Percentiles rank a stretch among this genome's conserved stretches.
Conservation (phyloP, 1,139 yeast genomes). For the Blastobotrys arbuscula region DNA sequence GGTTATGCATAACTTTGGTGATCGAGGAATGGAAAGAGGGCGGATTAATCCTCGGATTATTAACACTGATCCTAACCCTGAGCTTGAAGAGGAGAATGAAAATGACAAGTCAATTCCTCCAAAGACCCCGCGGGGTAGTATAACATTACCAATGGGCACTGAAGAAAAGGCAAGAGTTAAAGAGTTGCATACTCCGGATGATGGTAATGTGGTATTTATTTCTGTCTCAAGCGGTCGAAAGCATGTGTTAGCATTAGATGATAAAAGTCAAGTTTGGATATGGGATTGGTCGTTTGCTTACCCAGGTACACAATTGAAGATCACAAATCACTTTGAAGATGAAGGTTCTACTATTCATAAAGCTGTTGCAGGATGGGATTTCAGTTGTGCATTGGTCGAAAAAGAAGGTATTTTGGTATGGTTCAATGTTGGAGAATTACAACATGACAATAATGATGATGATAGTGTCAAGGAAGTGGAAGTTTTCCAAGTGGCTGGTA, state of each 20-base stretch:
- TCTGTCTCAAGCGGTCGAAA: conserved; percentile 60
- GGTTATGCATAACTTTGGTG: conserved; percentile 12
- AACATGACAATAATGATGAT: conserved; percentile 10
- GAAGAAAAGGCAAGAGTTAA: conserved; percentile 12
- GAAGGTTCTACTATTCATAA: conserved; percentile 28
- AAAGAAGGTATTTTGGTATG: conserved; percentile 57
- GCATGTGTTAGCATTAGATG: conserved; percentile 60
- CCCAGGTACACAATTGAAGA: conserved; percentile 42
- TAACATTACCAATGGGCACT: conserved; percentile 12
- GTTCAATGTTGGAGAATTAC: conserved; percentile 40
- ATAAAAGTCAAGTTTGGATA: conserved; percentile 46
- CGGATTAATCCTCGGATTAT: conserved; percentile 3
- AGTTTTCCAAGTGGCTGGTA: conserved; percentile 29
- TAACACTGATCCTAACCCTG: background rate
- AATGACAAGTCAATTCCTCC: conserved; percentile 6
- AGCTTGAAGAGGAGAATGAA: background rate
- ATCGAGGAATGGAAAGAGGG: background rate
- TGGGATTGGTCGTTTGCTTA: conserved; percentile 47
- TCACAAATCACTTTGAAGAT: background rate
- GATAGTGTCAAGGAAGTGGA: background rate
- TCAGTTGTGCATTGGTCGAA: conserved; percentile 47
- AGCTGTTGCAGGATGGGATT: conserved; percentile 67
- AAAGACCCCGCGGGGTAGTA: conserved; percentile 10
- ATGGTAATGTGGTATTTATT: conserved; percentile 34
- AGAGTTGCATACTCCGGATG: conserved; percentile 10